phyloP scores from a whole-genome alignment of 2,329 filamentous ascomycete species.

The Iodosphaeria phyllophila region DNA sequence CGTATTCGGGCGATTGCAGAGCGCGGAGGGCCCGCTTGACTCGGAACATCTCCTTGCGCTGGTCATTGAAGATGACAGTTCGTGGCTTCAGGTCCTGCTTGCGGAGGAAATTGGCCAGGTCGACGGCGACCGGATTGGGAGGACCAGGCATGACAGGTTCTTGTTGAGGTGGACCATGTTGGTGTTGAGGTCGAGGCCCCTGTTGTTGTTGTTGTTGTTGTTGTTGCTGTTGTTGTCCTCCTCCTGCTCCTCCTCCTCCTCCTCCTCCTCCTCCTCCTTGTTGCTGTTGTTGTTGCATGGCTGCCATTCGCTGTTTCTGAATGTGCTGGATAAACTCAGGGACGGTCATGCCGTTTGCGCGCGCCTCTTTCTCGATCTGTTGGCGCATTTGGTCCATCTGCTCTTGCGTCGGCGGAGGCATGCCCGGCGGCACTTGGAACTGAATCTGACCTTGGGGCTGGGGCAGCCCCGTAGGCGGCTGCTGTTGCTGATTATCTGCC shows the following conservation, averaged over 20 bases:
- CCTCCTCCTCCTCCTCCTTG: slow-evolving; percentile 9
- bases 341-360: slow-evolving; percentile 68
- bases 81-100: slow-evolving; percentile 72
- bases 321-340: slow-evolving; percentile 64
- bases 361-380: slow-evolving; percentile 65
- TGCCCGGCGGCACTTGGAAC: slow-evolving; percentile 12
- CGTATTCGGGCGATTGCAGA: slow-evolving; percentile 74
- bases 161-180: slow-evolving; percentile 36
- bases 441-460: slow-evolving; percentile 9
- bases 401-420: slow-evolving; percentile 51
- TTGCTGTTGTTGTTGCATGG: slow-evolving; percentile 18
- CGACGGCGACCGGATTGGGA: slow-evolving; percentile 74
- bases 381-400: slow-evolving; percentile 74
- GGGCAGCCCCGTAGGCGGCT: background rate
- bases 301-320: slow-evolving; percentile 32
- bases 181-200: slow-evolving; percentile 15
- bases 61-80: slow-evolving; percentile 85
- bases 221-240: slow-evolving; percentile 8
- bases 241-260: slow-evolving; percentile 12
- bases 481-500: slow-evolving; percentile 3
- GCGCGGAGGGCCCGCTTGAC: slow-evolving; percentile 93
- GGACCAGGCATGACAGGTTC: slow-evolving; percentile 61
- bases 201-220: slow-evolving; percentile 15
- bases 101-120: slow-evolving; percentile 74
- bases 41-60: slow-evolving; percentile 98